phyloP scores from a whole-genome alignment of 805 yeast genomes.

The Yamadazyma scolyti region DNA sequence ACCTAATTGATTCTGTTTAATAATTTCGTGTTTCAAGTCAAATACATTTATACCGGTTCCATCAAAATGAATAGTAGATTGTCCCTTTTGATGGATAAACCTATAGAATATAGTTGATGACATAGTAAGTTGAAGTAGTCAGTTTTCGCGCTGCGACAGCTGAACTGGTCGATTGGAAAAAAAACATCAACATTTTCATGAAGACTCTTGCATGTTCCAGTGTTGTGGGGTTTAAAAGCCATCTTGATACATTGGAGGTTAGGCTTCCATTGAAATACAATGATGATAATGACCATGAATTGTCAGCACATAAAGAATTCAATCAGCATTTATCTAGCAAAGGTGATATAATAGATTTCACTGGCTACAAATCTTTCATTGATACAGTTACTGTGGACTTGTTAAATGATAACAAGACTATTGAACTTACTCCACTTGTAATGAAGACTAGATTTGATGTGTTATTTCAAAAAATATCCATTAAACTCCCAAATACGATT shows the following conservation, averaged over 20 bases:
- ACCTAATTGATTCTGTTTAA: slow-evolving; percentile 73
- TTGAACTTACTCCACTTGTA: slow-evolving; percentile 38
- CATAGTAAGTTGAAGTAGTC: too few relatives aligned
- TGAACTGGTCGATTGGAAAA: slow-evolving; percentile 1
- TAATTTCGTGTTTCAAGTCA: slow-evolving; percentile 89
- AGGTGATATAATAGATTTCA: slow-evolving; percentile 22
- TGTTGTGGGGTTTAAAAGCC: slow-evolving; percentile 8
- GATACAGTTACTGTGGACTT: slow-evolving; percentile 28
- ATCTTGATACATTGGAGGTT: slow-evolving; percentile 5
- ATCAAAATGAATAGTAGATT: slow-evolving; percentile 79
- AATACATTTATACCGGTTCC: slow-evolving; percentile 96
- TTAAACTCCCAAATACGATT: slow-evolving; percentile 23
- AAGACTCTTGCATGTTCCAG: slow-evolving; percentile 5
- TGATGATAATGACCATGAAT: not conserved
- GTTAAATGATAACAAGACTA: slow-evolving; percentile 24
- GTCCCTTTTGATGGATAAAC: slow-evolving; percentile 78
- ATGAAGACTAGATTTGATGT: slow-evolving; percentile 16
- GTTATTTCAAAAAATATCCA: slow-evolving; percentile 28
- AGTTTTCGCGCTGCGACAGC: not conserved
- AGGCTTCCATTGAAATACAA: slow-evolving; percentile 13
- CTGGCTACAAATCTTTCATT: slow-evolving; percentile 16
- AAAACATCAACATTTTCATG: slow-evolving; percentile 2
- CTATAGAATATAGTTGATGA: slow-evolving; percentile 85
- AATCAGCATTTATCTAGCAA: slow-evolving; percentile 12
- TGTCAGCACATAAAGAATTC: slow-evolving; percentile 21